Evolutionary conservation across 345 rosid species (phyloP).

Genomic region (Sonneratia alba): DNA sequence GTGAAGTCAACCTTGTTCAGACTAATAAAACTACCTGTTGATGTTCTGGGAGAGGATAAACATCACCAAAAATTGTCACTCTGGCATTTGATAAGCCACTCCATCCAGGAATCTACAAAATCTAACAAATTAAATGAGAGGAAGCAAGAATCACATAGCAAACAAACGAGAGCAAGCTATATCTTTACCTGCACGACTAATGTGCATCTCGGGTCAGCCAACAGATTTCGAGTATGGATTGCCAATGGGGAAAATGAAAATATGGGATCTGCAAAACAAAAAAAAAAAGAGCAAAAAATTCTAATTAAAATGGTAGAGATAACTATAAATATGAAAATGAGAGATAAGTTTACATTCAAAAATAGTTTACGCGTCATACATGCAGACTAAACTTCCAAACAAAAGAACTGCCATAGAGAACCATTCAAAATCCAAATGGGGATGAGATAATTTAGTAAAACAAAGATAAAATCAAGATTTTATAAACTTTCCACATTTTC

Average conservation of each 20-base stretch:
- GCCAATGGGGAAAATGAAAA: conserved; percentile 95
- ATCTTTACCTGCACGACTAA: conserved; percentile 86
- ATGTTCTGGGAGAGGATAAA: conserved; percentile 73
- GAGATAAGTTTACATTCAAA: background rate
- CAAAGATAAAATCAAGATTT: too few species aligned
- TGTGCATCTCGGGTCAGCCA: conserved; percentile 85
- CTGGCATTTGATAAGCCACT: conserved; percentile 97
- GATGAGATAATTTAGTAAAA: too few species aligned
- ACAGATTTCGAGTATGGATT: conserved; percentile 82
- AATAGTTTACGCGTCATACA: background rate
- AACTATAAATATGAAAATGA: background rate
- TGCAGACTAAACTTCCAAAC: background rate
- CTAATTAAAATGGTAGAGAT: background rate
- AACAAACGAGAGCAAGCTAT: background rate
- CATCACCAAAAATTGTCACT: conserved; percentile 89
- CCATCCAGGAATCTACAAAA: conserved; percentile 92
- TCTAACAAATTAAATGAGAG: conserved; percentile 10
- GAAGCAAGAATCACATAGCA: background rate
- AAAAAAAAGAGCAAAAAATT: background rate
- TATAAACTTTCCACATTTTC: too few species aligned
- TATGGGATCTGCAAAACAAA: conserved; percentile 59
- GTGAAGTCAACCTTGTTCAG: background rate
- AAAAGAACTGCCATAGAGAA: background rate
- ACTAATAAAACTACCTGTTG: conserved; percentile 46
- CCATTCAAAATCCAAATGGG: too few species aligned